phyloP scores from a whole-genome alignment of 139 green algal genomes.

The Tetraselmis chui region DNA sequence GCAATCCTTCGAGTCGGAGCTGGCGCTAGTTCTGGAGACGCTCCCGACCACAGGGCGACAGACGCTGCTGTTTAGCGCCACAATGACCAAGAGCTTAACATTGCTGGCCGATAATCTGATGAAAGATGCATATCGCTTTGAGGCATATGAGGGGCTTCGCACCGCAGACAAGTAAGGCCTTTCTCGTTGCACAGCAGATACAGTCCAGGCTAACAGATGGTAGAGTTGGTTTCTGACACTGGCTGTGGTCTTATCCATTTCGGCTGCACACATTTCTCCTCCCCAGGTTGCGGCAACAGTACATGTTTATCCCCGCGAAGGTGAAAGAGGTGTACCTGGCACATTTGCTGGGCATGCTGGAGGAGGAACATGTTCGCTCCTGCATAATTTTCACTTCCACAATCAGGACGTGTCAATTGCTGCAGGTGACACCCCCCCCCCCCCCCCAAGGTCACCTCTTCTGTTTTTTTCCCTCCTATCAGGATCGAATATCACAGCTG shows the following conservation, averaged over 20 bases:
- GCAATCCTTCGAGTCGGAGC: constrained; percentile 66
- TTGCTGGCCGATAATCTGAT: constrained; percentile 45
- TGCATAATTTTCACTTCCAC: constrained; percentile 87
- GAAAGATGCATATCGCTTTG: constrained; percentile 37
- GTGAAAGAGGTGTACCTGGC: constrained; percentile 96
- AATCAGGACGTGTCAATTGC: constrained; percentile 54
- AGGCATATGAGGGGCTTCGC: constrained; percentile 83
- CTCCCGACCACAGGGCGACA: constrained; percentile 50
- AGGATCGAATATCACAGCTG: too few relatives aligned
- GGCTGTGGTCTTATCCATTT: too few relatives aligned
- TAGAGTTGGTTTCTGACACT: too few relatives aligned
- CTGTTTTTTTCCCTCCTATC: too few relatives aligned
- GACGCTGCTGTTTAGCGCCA: constrained; percentile 92
- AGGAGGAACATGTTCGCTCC: constrained; percentile 48
- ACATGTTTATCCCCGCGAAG: constrained; percentile 89
- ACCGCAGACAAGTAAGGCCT: constrained; percentile 60
- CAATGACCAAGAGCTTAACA: constrained; percentile 72
- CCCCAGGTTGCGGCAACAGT: constrained; percentile 67
- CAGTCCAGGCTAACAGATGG: too few relatives aligned
- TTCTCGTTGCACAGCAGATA: too few relatives aligned
- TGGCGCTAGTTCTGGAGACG: constrained; percentile 30
- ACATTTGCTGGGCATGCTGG: constrained; percentile 69
- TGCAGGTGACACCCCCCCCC: neutral
- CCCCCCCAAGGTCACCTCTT: too few relatives aligned
- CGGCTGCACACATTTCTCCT: too few relatives aligned